A percentile compares a stretch with the other conserved stretches of the same genome.
phyloP scores from a whole-genome alignment of 106 monocot species.

The Dioscorea alata region DNA sequence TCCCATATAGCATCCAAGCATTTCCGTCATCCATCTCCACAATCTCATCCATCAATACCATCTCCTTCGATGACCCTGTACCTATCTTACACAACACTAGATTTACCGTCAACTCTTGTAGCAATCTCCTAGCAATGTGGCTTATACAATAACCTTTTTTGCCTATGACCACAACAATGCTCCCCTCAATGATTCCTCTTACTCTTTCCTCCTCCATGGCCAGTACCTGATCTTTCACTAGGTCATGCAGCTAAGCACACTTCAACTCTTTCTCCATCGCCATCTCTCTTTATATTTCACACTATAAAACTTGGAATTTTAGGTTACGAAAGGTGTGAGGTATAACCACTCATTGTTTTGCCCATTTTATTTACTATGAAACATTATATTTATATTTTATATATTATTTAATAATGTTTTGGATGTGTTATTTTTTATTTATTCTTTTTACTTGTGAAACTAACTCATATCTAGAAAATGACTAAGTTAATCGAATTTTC shows the following conservation, averaged over 20 bases:
- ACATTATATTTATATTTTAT: no score
- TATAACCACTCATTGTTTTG: no score
- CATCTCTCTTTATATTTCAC: neutral
- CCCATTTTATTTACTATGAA: no score
- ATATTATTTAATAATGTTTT: no score
- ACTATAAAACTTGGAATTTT: no score
- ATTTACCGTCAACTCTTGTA: constrained; percentile 62
- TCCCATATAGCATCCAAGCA: neutral
- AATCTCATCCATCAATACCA: neutral
- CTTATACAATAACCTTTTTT: constrained; percentile 66
- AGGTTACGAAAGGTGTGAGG: no score
- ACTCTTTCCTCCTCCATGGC: constrained; percentile 4
- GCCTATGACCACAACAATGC: constrained; percentile 70
- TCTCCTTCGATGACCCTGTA: constrained; percentile 19
- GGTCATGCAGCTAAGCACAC: neutral
- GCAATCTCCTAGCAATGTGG: constrained; percentile 57
- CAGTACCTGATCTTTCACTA: neutral
- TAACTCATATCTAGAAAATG: no score
- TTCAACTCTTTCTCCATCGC: neutral
- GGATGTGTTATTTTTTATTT: no score
- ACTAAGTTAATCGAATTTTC: no score
- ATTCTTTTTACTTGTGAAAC: no score
- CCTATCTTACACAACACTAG: constrained; percentile 55
- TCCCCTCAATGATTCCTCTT: constrained; percentile 36
- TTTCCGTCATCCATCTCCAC: neutral